Evolutionary conservation across 768 basidiomycete genomes (phyloP).

Genomic region (Pisolithus marmoratus): DNA sequence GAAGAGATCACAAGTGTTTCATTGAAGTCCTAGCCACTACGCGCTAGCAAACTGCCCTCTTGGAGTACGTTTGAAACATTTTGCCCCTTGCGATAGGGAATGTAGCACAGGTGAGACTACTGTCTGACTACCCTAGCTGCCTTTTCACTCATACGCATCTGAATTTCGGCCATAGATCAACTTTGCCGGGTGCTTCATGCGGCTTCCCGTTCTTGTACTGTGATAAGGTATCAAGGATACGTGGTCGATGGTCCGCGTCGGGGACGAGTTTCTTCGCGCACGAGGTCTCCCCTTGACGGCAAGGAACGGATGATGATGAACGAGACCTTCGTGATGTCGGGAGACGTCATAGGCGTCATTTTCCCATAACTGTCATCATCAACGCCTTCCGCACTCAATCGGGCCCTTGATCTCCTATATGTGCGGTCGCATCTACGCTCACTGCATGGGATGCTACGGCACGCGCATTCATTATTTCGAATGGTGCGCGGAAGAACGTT

Average conservation of each 20-base stretch:
- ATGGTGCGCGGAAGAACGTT: conserved; percentile 76
- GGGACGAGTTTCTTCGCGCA: conserved; percentile 58
- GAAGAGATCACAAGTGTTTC: too few species aligned
- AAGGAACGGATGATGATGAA: neutral
- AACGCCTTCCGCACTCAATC: conserved; percentile 53
- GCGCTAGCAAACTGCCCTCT: too few species aligned
- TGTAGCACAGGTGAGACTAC: too few species aligned
- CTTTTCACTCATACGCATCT: too few species aligned
- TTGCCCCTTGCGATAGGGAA: too few species aligned
- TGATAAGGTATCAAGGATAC: conserved; percentile 88
- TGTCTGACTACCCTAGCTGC: too few species aligned
- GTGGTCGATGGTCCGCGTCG: conserved; percentile 80
- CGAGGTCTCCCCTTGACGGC: conserved; percentile 13
- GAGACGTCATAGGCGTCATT: conserved; percentile 93
- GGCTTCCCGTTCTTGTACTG: too few species aligned
- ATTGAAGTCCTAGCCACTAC: too few species aligned
- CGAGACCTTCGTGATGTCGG: conserved; percentile 92
- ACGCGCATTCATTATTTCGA: conserved; percentile 97
- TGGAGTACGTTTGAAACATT: too few species aligned
- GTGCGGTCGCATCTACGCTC: conserved; percentile 55
- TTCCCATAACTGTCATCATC: conserved; percentile 86
- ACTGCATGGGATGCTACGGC: conserved; percentile 80
- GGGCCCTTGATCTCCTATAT: conserved; percentile 18
- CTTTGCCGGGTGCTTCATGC: too few species aligned
- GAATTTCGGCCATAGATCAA: too few species aligned